Evolutionary conservation across 768 basidiomycete species (phyloP).

Genomic region (Boletus subcaerulescens): DNA sequence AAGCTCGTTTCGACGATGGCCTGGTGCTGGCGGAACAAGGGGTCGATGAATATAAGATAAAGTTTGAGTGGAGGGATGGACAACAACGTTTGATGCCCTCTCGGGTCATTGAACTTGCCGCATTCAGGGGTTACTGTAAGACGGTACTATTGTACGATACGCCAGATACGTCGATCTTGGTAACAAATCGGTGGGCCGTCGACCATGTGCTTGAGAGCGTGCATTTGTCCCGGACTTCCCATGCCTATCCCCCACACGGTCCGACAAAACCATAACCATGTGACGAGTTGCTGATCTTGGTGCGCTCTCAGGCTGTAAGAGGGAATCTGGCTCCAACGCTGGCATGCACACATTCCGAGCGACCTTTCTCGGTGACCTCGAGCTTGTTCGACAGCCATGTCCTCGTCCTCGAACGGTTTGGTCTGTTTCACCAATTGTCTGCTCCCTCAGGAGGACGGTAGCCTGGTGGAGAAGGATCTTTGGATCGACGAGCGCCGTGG

Average conservation of each 20-base stretch:
- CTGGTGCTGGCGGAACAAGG: too few relatives aligned
- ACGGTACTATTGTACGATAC: too few relatives aligned
- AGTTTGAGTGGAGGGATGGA: not conserved
- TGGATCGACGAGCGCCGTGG: constrained; percentile 80
- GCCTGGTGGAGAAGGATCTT: constrained; percentile 66
- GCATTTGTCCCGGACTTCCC: not conserved
- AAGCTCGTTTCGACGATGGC: not conserved
- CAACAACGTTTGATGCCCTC: not conserved
- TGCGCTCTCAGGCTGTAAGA: not conserved
- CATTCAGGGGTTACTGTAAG: too few relatives aligned
- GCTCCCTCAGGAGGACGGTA: constrained; percentile 77
- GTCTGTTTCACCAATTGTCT: constrained; percentile 88
- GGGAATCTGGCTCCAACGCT: not conserved
- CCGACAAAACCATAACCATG: constrained; percentile 8
- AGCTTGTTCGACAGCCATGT: constrained; percentile 18
- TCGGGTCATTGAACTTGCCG: not conserved
- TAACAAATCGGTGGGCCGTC: not conserved
- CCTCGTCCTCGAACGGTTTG: constrained; percentile 50
- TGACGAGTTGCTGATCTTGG: constrained; percentile 8
- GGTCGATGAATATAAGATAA: too few relatives aligned
- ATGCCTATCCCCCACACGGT: not conserved
- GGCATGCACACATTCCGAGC: not conserved
- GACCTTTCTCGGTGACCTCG: constrained; percentile 3
- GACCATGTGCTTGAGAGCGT: constrained; percentile 9
- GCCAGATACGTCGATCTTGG: too few relatives aligned